Conservation (phyloP, 345 rosid species). For the Pistacia atlantica region DNA sequence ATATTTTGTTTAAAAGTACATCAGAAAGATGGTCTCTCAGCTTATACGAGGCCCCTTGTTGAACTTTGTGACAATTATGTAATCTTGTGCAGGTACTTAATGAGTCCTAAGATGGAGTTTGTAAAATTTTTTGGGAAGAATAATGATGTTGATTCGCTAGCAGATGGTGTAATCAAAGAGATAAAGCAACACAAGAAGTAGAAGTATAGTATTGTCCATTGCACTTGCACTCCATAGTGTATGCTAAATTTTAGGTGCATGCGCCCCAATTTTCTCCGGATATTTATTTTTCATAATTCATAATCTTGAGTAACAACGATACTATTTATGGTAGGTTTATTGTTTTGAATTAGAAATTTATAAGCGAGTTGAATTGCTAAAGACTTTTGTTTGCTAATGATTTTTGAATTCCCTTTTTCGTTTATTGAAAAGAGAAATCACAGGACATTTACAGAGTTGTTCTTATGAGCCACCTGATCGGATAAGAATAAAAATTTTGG, state of each 20-base stretch:
- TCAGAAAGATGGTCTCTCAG: neutral
- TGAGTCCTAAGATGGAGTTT: conserved; percentile 86
- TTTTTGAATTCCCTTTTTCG: neutral
- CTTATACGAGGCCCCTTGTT: neutral
- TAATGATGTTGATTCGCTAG: conserved; percentile 69
- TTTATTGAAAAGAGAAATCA: neutral
- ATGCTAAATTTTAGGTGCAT: neutral
- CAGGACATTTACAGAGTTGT: neutral
- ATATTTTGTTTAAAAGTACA: neutral
- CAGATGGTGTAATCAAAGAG: conserved; percentile 79
- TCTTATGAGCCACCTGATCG: neutral
- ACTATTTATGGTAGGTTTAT: neutral
- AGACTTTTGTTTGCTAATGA: neutral
- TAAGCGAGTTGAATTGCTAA: neutral
- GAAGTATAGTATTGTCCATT: neutral
- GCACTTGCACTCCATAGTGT: neutral
- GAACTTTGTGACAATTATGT: conserved; percentile 8
- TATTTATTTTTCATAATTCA: neutral
- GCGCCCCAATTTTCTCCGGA: neutral
- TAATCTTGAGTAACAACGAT: neutral
- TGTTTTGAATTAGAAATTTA: neutral
- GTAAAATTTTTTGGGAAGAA: conserved; percentile 95
- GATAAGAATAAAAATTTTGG: neutral
- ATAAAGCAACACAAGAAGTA: conserved; percentile 54
- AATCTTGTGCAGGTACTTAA: conserved; percentile 69